Conservation (phyloP, 257 asterid species). For the Solanum verrucosum region DNA sequence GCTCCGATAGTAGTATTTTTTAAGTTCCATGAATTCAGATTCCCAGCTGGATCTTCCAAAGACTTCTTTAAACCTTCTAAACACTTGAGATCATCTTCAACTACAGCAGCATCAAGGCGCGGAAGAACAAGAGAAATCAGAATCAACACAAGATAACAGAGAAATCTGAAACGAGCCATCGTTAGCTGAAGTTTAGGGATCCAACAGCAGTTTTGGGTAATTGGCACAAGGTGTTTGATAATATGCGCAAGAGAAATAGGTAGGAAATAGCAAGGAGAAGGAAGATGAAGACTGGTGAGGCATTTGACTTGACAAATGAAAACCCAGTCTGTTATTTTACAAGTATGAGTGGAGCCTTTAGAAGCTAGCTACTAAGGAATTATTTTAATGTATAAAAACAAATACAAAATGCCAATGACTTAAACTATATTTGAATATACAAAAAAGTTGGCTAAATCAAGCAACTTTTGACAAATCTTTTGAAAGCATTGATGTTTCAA, state of each 20-base stretch:
- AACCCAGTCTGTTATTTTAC: neutral
- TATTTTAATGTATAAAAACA: neutral
- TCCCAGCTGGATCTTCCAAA: constrained; percentile 32
- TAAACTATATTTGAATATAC: neutral
- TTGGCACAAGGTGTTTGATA: neutral
- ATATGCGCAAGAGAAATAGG: constrained; percentile 8
- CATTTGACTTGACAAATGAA: constrained; percentile 17
- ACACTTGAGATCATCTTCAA: constrained; percentile 68
- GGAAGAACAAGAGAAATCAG: neutral
- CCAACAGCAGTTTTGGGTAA: neutral
- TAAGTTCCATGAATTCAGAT: constrained; percentile 49
- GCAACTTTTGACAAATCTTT: neutral
- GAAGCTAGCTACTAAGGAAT: neutral
- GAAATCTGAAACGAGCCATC: neutral
- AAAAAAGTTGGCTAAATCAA: neutral
- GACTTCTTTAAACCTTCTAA: constrained; percentile 49
- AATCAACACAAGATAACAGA: neutral
- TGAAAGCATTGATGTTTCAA: neutral
- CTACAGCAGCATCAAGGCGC: neutral
- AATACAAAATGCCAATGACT: neutral
- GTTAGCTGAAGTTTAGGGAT: neutral
- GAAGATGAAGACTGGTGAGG: constrained; percentile 1
- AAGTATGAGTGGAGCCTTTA: neutral
- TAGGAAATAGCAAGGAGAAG: neutral
- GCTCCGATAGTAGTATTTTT: constrained; percentile 40